A percentile compares a stretch with the other conserved stretches of the same genome.
Evolutionary conservation across 1,284 basidiomycete species (phyloP).

Genomic region (Puccinia hordei): DNA sequence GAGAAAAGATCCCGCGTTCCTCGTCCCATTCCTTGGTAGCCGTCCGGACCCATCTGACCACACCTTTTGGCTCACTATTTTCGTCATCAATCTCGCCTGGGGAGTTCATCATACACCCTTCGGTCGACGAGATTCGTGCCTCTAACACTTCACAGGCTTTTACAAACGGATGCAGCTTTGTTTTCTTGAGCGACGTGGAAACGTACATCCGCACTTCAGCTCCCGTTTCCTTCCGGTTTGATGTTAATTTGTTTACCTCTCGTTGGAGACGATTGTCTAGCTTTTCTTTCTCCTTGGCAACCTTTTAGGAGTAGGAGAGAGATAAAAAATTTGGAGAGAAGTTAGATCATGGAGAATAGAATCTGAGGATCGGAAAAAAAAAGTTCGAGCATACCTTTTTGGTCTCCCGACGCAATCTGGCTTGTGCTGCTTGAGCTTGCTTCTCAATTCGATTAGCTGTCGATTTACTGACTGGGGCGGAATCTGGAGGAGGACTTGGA

Average conservation of each 20-base stretch:
- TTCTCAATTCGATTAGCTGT: constrained; percentile 16
- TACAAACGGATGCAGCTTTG: constrained; percentile 18
- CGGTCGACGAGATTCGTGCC: constrained; percentile 9
- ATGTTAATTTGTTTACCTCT: constrained; percentile 33
- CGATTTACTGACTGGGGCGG: not conserved
- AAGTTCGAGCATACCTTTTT: constrained; percentile 34
- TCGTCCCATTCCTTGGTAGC: constrained; percentile 40
- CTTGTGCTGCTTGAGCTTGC: constrained; percentile 32
- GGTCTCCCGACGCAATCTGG: constrained; percentile 14
- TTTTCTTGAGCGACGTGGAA: constrained; percentile 13
- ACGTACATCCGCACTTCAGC: constrained; percentile 23
- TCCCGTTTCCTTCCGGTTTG: constrained; percentile 24
- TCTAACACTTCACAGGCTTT: constrained; percentile 30
- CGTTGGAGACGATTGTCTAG: not conserved
- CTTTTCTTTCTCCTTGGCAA: constrained; percentile 33
- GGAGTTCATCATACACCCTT: constrained; percentile 5
- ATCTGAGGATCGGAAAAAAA: not conserved
- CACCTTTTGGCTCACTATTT: not conserved
- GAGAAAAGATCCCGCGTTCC: not conserved
- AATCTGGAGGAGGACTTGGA: not conserved
- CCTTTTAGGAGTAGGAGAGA: not conserved
- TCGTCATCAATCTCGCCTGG: constrained; percentile 24
- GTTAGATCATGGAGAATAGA: not conserved
- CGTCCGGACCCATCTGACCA: constrained; percentile 30
- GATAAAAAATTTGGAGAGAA: not conserved